phyloP scores from a whole-genome alignment of 1,139 yeast species.

The Blastobotrys elegans region DNA sequence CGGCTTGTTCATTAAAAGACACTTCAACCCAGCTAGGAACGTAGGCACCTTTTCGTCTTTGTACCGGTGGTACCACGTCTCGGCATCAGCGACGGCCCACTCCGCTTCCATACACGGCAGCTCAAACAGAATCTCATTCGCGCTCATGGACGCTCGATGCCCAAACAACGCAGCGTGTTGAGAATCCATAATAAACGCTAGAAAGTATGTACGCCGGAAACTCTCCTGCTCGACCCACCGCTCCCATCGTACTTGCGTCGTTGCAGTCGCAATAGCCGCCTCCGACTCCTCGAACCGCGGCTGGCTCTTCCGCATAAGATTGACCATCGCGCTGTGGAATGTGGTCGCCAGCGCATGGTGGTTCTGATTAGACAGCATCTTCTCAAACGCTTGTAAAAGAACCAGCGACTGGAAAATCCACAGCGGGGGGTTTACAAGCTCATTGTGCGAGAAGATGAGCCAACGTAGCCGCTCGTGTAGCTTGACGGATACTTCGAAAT shows the following conservation, averaged over 20 bases:
- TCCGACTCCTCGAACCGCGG: conserved; percentile 19
- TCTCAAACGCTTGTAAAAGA: conserved; percentile 58
- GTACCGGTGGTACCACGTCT: conserved; percentile 17
- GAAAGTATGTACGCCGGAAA: conserved; percentile 16
- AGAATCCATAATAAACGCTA: conserved; percentile 33
- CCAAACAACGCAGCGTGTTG: conserved; percentile 36
- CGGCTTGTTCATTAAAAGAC: conserved; percentile 23
- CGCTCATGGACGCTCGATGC: conserved; percentile 24
- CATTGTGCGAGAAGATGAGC: conserved; percentile 23
- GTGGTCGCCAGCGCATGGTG: conserved; percentile 36
- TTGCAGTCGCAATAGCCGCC: conserved; percentile 14
- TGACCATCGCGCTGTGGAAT: conserved; percentile 23
- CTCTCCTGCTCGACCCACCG: conserved; percentile 21
- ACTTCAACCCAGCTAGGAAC: conserved; percentile 24
- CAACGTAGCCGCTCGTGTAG: conserved; percentile 27
- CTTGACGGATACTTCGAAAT: conserved; percentile 24
- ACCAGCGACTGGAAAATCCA: conserved; percentile 62
- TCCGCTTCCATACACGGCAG: conserved; percentile 20
- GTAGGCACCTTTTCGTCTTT: conserved; percentile 11
- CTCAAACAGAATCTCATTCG: conserved; percentile 20
- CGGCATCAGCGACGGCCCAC: conserved; percentile 20
- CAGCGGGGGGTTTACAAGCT: conserved; percentile 29
- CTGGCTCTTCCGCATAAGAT: conserved; percentile 27
- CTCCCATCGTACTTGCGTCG: conserved; percentile 23
- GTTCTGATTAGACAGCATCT: conserved; percentile 45